A percentile compares a stretch with the other conserved stretches of the same genome.
Evolutionary conservation across 106 monocot species (phyloP).

Genomic region (Dioscorea zingiberensis): DNA sequence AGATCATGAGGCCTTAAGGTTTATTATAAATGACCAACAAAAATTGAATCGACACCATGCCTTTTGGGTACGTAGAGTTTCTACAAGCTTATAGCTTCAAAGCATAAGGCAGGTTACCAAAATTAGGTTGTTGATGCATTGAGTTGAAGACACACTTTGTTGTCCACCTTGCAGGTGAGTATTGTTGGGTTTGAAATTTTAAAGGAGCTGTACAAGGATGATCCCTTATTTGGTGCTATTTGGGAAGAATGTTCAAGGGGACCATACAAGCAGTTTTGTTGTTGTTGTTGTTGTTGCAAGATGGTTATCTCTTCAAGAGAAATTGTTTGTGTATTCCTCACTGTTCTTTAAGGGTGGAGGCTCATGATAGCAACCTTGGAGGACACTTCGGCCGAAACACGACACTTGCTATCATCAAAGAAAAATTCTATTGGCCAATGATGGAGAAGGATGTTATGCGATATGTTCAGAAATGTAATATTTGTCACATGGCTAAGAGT

Average conservation of each 20-base stretch:
- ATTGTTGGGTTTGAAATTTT: constrained; percentile 2
- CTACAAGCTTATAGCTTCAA: not conserved
- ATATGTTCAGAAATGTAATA: constrained; percentile 2
- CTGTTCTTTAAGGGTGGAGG: not conserved
- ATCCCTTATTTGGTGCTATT: not conserved
- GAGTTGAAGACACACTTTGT: not conserved
- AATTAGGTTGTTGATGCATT: constrained; percentile 10
- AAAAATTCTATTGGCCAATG: constrained; percentile 1
- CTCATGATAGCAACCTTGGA: not conserved
- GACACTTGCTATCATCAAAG: not conserved
- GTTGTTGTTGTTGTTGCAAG: too few species aligned
- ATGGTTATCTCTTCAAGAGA: constrained; percentile 1
- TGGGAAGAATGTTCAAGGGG: not conserved
- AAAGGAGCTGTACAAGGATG: not conserved
- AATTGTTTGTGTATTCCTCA: not conserved
- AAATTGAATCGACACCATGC: not conserved
- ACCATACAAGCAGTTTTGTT: not conserved
- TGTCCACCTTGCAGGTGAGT: not conserved
- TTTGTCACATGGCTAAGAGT: not conserved
- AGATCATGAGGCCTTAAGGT: constrained; percentile 2
- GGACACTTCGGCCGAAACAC: constrained; percentile 9
- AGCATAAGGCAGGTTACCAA: not conserved
- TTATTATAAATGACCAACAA: not conserved
- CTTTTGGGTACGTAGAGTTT: not conserved
- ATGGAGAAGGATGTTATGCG: not conserved